These are phyloP conservation scores for Trametes polyzona DNA, from an alignment of 1,284 basidiomycete species.

Conservation along the genomic window DNA sequence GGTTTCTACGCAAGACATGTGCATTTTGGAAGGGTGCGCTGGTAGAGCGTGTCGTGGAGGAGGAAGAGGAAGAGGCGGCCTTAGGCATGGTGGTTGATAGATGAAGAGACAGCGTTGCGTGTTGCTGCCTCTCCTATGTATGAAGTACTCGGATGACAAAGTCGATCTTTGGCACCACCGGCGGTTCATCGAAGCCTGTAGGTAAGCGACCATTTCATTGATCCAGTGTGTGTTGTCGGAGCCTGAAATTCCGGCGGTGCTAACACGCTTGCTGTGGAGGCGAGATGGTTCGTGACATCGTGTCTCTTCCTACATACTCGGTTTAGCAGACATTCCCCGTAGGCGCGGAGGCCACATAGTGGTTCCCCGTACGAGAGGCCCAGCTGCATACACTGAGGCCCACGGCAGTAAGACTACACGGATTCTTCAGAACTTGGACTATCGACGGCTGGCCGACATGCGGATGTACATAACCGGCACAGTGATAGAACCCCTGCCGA, in stretches of 20 bases:
- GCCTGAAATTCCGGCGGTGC: background rate
- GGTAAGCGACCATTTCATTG: background rate
- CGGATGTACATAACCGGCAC: too few species aligned
- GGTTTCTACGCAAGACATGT: conserved; percentile 29
- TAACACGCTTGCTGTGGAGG: too few species aligned
- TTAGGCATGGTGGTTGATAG: conserved; percentile 26
- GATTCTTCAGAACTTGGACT: too few species aligned
- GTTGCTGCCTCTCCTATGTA: background rate
- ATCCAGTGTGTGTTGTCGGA: background rate
- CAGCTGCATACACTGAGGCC: too few species aligned
- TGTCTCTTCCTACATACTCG: too few species aligned
- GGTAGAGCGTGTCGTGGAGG: conserved; percentile 1
- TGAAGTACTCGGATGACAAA: conserved; percentile 16
- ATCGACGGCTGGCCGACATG: too few species aligned
- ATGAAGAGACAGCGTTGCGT: background rate
- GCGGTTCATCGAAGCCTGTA: background rate
- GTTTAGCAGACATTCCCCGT: too few species aligned
- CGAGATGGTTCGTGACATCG: too few species aligned
- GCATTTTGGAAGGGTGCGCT: conserved; percentile 20
- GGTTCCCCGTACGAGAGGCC: too few species aligned
- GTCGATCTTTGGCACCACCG: background rate
- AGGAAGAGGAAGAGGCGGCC: conserved; percentile 9
- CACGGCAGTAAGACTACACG: too few species aligned
- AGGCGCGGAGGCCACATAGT: too few species aligned
- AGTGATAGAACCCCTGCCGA: too few species aligned